A percentile compares a stretch with the other conserved stretches of the same genome.
phyloP scores from a whole-genome alignment of 1,139 yeast species.

The Suzukiozyma palmioleophila region DNA sequence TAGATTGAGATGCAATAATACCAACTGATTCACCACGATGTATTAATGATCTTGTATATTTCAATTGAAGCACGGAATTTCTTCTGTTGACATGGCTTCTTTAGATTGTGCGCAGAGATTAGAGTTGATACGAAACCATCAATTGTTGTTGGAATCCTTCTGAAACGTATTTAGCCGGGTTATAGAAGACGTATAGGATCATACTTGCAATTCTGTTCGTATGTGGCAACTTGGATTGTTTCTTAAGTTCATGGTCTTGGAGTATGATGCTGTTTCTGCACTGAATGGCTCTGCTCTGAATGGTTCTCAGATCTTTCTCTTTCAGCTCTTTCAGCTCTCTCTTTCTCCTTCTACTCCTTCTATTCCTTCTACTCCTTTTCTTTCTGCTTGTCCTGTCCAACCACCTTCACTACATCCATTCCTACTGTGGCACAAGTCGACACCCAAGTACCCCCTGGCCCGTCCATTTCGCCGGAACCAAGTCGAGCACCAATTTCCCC shows the following conservation, averaged over 20 bases:
- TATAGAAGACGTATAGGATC: conserved; percentile 84
- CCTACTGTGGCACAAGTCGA: conserved; percentile 46
- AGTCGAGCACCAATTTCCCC: conserved; percentile 17
- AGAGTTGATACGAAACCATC: conserved; percentile 56
- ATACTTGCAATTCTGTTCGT: conserved; percentile 58
- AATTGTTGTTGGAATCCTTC: conserved; percentile 82
- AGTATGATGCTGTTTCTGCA: conserved; percentile 77
- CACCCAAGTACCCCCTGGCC: conserved; percentile 78
- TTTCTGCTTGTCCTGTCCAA: no score
- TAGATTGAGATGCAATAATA: conserved; percentile 95
- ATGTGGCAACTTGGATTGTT: conserved; percentile 60
- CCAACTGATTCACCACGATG: conserved; percentile 99
- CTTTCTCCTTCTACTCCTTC: no score
- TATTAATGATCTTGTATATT: conserved; percentile 92
- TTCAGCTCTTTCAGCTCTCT: no score
- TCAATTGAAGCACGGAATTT: conserved; percentile 93
- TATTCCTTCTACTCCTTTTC: no score
- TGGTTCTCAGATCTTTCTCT: no score
- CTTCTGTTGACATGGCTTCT: conserved; percentile 59
- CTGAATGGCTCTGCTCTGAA: no score
- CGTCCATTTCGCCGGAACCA: conserved; percentile 62
- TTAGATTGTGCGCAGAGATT: conserved; percentile 51
- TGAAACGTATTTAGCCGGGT: conserved; percentile 88
- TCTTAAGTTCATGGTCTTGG: conserved; percentile 76
- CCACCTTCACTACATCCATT: no score